Evolutionary conservation across 495 filamentous ascomycete species (phyloP).

Genomic region (Penicillium bialowiezense): DNA sequence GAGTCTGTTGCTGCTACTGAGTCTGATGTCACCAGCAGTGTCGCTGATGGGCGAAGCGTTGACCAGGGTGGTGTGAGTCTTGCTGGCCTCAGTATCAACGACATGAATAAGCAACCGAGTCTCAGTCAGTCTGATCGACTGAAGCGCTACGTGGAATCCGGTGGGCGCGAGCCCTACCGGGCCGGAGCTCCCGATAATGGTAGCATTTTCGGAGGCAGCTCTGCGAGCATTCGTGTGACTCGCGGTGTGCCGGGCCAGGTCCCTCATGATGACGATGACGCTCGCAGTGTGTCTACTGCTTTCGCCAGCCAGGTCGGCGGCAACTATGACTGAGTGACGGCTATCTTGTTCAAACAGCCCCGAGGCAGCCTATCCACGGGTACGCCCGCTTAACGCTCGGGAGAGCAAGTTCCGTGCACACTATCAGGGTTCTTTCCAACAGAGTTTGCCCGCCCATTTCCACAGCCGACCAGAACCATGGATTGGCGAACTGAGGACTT

Average conservation of each 20-base stretch:
- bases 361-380: conserved; percentile 20
- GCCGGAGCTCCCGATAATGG: conserved; percentile 50
- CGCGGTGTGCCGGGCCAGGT: conserved; percentile 47
- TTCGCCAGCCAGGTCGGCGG: conserved; percentile 94
- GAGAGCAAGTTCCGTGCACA: conserved; percentile 20
- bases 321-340: conserved; percentile 75
- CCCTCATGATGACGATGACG: conserved; percentile 74
- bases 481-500: conserved; percentile 11
- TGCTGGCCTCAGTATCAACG: conserved; percentile 73
- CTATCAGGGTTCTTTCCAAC: conserved; percentile 21
- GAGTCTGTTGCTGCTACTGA: conserved; percentile 89
- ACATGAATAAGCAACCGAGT: conserved; percentile 71
- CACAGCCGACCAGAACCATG: conserved; percentile 18
- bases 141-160: conserved; percentile 85
- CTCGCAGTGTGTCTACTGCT: conserved; percentile 90
- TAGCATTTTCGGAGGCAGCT: conserved; percentile 77
- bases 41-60: conserved; percentile 67
- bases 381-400: conserved; percentile 11
- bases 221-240: conserved; percentile 54
- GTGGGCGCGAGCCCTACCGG: conserved; percentile 53
- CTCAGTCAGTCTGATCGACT: conserved; percentile 82
- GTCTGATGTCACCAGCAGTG: conserved; percentile 70
- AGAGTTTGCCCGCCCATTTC: conserved; percentile 24
- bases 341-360: conserved; percentile 5
- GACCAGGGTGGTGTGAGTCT: conserved; percentile 87